These are phyloP conservation scores for Fusarium succisae DNA, from an alignment of 2,329 filamentous ascomycete genomes.

Conservation along the genomic window DNA sequence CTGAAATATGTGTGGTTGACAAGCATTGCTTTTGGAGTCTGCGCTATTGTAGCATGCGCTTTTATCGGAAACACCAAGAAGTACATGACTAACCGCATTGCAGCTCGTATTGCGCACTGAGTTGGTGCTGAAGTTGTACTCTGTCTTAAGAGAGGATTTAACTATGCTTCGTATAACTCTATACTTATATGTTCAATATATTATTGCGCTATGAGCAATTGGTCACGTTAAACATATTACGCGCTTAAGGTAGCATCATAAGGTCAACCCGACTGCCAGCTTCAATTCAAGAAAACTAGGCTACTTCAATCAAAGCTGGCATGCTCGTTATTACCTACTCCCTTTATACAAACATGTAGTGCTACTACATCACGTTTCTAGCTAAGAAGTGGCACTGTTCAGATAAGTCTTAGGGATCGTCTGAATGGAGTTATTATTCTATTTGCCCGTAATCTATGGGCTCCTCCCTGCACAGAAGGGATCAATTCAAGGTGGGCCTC, in stretches of 20 bases:
- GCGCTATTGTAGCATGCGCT: not conserved
- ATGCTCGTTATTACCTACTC: too few relatives aligned
- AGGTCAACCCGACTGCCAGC: fast-evolving
- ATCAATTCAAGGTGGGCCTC: too few relatives aligned
- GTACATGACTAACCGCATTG: not conserved
- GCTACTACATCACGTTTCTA: fast-evolving
- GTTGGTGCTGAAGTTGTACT: fast-evolving
- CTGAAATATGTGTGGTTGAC: not conserved
- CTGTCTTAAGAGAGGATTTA: fast-evolving
- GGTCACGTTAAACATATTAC: too few relatives aligned
- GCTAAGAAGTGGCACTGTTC: fast-evolving
- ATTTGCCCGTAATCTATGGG: too few relatives aligned
- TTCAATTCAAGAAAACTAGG: fast-evolving
- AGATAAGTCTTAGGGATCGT: fast-evolving
- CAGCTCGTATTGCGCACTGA: not conserved
- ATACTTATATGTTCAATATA: too few relatives aligned
- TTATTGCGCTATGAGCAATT: fast-evolving
- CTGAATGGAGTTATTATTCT: too few relatives aligned
- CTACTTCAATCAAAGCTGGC: fast-evolving
- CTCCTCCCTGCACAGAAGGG: fast-evolving
- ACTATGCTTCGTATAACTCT: fast-evolving
- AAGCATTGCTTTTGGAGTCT: not conserved
- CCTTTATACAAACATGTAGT: fast-evolving
- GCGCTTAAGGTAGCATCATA: fast-evolving
- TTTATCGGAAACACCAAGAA: not conserved